Evolutionary conservation across 768 basidiomycete genomes (phyloP).

Genomic region (Russula vinacea): DNA sequence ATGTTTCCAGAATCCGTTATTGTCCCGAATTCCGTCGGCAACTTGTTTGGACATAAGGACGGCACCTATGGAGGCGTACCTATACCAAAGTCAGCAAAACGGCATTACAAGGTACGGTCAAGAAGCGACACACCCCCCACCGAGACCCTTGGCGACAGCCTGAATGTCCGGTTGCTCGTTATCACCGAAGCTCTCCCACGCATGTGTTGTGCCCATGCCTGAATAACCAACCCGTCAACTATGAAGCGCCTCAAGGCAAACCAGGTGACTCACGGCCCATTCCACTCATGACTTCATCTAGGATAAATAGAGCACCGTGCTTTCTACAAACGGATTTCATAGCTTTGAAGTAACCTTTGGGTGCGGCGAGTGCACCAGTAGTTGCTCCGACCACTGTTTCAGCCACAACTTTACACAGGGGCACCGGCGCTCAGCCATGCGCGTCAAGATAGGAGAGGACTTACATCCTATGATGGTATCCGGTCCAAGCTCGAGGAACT

Average conservation of each 20-base stretch:
- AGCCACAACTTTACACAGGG: slow-evolving; percentile 58
- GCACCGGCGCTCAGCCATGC: background rate
- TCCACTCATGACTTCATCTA: slow-evolving; percentile 91
- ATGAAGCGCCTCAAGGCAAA: slow-evolving; percentile 12
- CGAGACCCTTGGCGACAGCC: slow-evolving; percentile 85
- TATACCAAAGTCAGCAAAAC: slow-evolving; percentile 33
- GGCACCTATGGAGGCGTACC: slow-evolving; percentile 81
- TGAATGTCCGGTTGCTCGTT: slow-evolving; percentile 79
- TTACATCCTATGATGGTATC: slow-evolving; percentile 79
- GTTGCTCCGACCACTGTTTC: slow-evolving; percentile 88
- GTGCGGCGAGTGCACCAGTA: slow-evolving; percentile 70
- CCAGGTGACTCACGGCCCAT: slow-evolving; percentile 67
- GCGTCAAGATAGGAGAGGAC: slow-evolving; percentile 34
- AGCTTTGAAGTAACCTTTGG: slow-evolving; percentile 81
- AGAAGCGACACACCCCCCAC: slow-evolving; percentile 63
- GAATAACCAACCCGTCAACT: background rate
- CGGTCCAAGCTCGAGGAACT: slow-evolving; percentile 78
- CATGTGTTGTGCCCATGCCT: slow-evolving; percentile 88
- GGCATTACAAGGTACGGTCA: background rate
- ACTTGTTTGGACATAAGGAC: slow-evolving; percentile 72
- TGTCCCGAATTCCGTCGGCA: slow-evolving; percentile 61
- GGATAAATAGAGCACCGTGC: slow-evolving; percentile 68
- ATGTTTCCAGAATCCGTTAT: slow-evolving; percentile 76
- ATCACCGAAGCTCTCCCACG: slow-evolving; percentile 82
- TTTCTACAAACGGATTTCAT: slow-evolving; percentile 82